Conservation (phyloP, 1,139 yeast genomes). For the Taiozyma sp. region DNA sequence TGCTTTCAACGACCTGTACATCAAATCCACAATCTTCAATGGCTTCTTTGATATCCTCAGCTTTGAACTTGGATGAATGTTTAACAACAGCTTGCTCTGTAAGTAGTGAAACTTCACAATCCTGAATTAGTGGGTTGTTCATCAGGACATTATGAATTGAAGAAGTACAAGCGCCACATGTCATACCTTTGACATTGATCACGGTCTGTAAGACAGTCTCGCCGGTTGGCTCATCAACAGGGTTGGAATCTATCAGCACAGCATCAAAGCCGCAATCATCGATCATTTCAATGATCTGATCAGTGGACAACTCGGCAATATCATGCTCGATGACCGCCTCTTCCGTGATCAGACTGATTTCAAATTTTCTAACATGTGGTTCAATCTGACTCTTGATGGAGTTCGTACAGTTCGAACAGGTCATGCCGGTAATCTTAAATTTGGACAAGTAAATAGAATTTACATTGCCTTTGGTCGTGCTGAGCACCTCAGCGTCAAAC, state of each 20-base stretch:
- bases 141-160: constrained; percentile 55
- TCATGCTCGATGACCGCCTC: constrained; percentile 49
- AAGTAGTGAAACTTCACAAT: constrained; percentile 59
- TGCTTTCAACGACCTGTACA: constrained; percentile 31
- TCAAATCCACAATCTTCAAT: constrained; percentile 81
- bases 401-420: constrained; percentile 77
- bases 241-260: constrained; percentile 28
- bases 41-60: constrained; percentile 33
- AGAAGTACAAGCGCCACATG: constrained; percentile 79
- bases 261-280: constrained; percentile 81
- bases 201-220: constrained; percentile 24
- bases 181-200: constrained; percentile 62
- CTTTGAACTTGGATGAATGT: constrained; percentile 35
- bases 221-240: constrained; percentile 33
- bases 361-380: constrained; percentile 32
- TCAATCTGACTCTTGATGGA: constrained; percentile 54
- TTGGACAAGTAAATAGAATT: constrained; percentile 7
- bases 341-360: constrained; percentile 71
- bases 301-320: constrained; percentile 30
- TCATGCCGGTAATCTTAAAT: constrained; percentile 55
- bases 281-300: constrained; percentile 38
- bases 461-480: neutral
- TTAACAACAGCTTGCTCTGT: constrained; percentile 69
- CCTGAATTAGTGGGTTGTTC: constrained; percentile 32
- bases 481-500: constrained; percentile 45